Evolutionary conservation across 2,329 filamentous ascomycete genomes (phyloP).

Genomic region (Arthroderma sp.): DNA sequence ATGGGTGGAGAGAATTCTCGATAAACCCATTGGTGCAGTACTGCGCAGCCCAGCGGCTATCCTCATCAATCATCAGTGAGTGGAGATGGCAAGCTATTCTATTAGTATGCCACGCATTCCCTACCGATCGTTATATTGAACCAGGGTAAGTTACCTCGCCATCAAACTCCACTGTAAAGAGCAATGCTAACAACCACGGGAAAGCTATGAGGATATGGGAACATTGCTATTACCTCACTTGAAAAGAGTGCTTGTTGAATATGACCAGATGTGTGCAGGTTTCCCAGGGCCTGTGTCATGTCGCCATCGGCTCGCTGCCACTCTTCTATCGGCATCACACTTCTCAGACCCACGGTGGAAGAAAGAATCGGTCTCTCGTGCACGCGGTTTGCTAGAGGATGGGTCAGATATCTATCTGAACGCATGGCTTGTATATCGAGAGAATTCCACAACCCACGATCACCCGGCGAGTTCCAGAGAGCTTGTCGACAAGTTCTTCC

Average conservation of each 20-base stretch:
- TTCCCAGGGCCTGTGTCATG: not conserved
- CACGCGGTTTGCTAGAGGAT: not conserved
- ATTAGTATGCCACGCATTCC: constrained; percentile 6
- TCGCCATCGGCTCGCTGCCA: not conserved
- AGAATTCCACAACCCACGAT: not conserved
- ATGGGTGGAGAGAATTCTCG: constrained; percentile 8
- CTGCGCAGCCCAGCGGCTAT: constrained; percentile 4
- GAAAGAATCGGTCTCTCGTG: not conserved
- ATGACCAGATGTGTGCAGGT: not conserved
- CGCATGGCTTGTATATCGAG: constrained; percentile 1
- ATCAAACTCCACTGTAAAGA: not conserved
- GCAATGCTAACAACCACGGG: no score
- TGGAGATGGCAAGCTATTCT: constrained; percentile 5
- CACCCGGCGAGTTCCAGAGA: not conserved
- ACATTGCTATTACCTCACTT: constrained; percentile 2
- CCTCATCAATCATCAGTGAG: not conserved
- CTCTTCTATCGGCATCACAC: constrained; percentile 1
- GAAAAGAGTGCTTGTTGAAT: constrained; percentile 1
- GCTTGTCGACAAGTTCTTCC: not conserved
- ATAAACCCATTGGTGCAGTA: constrained; percentile 11
- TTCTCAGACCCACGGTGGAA: constrained; percentile 2
- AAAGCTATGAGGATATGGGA: no score
- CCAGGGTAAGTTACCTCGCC: not conserved
- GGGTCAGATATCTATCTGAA: constrained; percentile 2
- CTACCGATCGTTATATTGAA: constrained; percentile 3